Evolutionary conservation across 1,284 basidiomycete genomes (phyloP), one percentile per base, ranked within the genome.

Genomic region (Cyathus pygmaeus): DNA sequence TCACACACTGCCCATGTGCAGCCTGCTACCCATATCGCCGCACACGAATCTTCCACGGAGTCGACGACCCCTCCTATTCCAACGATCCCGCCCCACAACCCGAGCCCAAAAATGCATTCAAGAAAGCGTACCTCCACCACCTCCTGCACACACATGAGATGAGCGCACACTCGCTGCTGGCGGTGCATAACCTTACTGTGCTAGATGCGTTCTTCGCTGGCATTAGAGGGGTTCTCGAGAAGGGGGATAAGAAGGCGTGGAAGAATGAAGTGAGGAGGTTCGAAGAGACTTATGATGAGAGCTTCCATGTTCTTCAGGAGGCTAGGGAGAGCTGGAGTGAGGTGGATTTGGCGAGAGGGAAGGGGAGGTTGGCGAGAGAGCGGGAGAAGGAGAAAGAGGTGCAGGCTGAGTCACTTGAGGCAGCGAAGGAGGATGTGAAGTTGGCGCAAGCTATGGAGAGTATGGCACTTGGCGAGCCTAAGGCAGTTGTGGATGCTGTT

Each of bases 141-240:
- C 85, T 95, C 13, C 79, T 94, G 46, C 89, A 91, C 56, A 94
- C 93, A 9, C 93, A 95, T 76, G 93, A 95, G 73, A 94, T 95
- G 93, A 88, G 89, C 0, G 89, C 92, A 1, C 91, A 94, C 66
- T 72, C 91, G 4, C 74, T 94, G 33, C 83, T 95, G 13, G 83
- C 83, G 11, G 81, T 88, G 76, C 94, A 95, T 73, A 95, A 94
- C 65, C 79, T 36, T 36, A 36, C 15, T 36, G 33, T 36, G 33
- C 33, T 36, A 7, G 33, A 36, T 36, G 33, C 33, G 1, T 93
- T 95, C 74, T 86, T 93, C 57, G 76, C 75, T 0, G 85, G 85
- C 0, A 76, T 93, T 1, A 83, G 92, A 29, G 50, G 59, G 0
- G 73, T 87, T 0, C 71, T 90, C 5, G 47, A 53, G 19, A 59